Evolutionary conservation across 2,329 filamentous ascomycete genomes (phyloP), one percentile per base, ranked within the genome.

Genomic region (Hymenoscyphus albidus): DNA sequence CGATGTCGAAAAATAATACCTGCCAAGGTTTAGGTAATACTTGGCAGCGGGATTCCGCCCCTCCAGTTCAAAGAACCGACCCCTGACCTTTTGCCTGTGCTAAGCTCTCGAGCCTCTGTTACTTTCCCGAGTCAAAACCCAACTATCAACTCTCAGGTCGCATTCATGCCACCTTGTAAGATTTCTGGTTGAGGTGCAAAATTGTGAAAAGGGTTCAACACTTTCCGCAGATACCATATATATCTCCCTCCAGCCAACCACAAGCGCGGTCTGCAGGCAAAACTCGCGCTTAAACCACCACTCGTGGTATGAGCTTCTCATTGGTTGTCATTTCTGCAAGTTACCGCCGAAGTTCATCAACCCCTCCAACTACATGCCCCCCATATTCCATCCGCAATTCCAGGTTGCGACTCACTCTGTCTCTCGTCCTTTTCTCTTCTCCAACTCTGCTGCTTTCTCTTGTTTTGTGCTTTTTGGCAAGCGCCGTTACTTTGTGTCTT

Each of bases 241-340:
- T 54, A 54, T 54, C 18, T 13, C 18, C 12, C 27, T 54, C 22
- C 18, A 54, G 48, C 48, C 48, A 54, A 54, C 48, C 48, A 54
- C 48, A 27, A 54, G 48, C 48, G 48, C 48, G 48, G 18, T 27
- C 22, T 48, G 59, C 65, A 32, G 64, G 68, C 22, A 54, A 35
- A 54, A 54, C 14, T 54, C 22, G 68, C 71, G 59, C 66, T 72
- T 27, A 74, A 75, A 64, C 59, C 64, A 54, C 70, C 35, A 13
- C 18, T 10, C 48, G 22, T 4, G 22, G 18, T 27, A 54, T 27
- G 18, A 72, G 70, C 22, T 35, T 16, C 54, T 62, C 27, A 64
- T 64, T 64, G 62, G 62, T 40, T 55, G 27, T 22, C 40, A 18
- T 5, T 44, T 16, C 22, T 55, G 62, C 58, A 64, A 32, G 57